phyloP scores from a whole-genome alignment of 2,329 filamentous ascomycete genomes.

The Colletotrichum sp. region DNA sequence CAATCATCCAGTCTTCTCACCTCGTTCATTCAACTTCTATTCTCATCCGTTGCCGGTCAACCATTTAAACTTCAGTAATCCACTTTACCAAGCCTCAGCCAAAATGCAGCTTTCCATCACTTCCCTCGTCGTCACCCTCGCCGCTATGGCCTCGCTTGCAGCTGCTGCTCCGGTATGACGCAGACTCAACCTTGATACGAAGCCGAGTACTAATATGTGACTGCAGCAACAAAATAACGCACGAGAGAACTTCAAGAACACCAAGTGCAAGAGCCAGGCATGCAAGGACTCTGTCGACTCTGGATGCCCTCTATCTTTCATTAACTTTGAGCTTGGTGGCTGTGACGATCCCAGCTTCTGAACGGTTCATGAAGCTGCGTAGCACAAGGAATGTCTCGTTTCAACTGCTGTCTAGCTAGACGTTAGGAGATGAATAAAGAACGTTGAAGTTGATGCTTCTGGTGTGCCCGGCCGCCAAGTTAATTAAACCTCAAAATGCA shows the following conservation, averaged over 20 bases:
- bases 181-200: not conserved
- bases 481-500: not conserved
- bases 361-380: not conserved
- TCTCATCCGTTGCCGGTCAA: not conserved
- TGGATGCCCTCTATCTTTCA: not conserved
- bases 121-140: not conserved
- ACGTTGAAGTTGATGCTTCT: not conserved
- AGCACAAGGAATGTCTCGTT: not conserved
- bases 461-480: not conserved
- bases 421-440: not conserved
- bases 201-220: not conserved
- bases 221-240: not conserved
- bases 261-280: constrained; percentile 5
- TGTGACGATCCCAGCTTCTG: constrained; percentile 1
- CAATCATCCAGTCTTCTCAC: not conserved
- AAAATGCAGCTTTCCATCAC: not conserved
- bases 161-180: not conserved
- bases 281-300: not conserved
- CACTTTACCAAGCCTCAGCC: not conserved
- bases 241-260: not conserved
- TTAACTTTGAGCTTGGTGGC: constrained; percentile 1
- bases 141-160: not conserved
- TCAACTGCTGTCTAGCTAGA: not conserved
- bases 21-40: not conserved
- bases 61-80: not conserved